A percentile compares a stretch with the other conserved stretches of the same genome.
Evolutionary conservation across 176 grass and related monocot genomes (phyloP).

Genomic region (Cenchrus purpureus): DNA sequence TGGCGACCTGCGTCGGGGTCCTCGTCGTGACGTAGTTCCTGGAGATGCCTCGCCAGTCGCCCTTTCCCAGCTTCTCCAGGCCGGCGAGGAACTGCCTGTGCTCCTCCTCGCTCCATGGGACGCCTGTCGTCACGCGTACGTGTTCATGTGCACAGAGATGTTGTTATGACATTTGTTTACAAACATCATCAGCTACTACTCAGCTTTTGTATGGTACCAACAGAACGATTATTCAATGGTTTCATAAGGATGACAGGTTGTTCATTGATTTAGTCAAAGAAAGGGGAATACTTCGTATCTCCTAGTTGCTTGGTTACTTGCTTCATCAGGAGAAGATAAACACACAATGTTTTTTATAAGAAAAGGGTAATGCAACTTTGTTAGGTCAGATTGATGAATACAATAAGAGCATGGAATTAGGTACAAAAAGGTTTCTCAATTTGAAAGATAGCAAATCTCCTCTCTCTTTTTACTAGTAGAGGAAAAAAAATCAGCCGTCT

Average conservation of each 20-base stretch:
- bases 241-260: background rate
- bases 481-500: background rate
- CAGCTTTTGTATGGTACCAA: background rate
- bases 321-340: slow-evolving; percentile 31
- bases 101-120: slow-evolving; percentile 95
- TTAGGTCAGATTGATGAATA: slow-evolving; percentile 32
- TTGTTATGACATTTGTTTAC: background rate
- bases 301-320: background rate
- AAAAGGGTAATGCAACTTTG: slow-evolving; percentile 37
- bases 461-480: background rate
- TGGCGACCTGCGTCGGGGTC: slow-evolving; percentile 95
- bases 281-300: background rate
- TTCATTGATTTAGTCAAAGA: background rate
- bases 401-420: background rate
- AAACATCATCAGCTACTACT: background rate
- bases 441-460: background rate
- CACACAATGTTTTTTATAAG: background rate
- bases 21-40: slow-evolving; percentile 78
- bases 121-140: slow-evolving; percentile 42
- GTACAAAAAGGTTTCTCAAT: slow-evolving; percentile 1
- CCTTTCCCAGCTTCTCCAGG: slow-evolving; percentile 83
- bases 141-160: background rate
- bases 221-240: slow-evolving; percentile 6
- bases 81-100: slow-evolving; percentile 80
- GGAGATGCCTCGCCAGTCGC: slow-evolving; percentile 95